Conservation (phyloP, 495 filamentous ascomycete species). For the Saxispiralis lemnorum region DNA sequence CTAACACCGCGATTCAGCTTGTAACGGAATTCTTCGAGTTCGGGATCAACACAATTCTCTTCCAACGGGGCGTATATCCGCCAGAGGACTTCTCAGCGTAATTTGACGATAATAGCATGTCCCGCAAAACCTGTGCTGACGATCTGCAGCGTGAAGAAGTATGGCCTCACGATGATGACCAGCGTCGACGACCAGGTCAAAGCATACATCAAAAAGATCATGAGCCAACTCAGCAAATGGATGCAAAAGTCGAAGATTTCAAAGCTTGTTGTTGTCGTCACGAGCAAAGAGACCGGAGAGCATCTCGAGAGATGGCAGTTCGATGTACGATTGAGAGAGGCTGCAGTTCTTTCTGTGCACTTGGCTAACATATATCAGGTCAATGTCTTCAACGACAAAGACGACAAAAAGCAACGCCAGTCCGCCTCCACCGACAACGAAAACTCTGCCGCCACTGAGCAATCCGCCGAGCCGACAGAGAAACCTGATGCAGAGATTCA, state of each 20-base stretch:
- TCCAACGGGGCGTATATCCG: conserved; percentile 92
- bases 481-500: conserved; percentile 92
- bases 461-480: conserved; percentile 28
- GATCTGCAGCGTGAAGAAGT: conserved; percentile 68
- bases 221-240: conserved; percentile 89
- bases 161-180: conserved; percentile 97
- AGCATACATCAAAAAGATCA: conserved; percentile 97
- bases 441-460: conserved; percentile 29
- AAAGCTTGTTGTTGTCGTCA: conserved; percentile 90
- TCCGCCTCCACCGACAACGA: conserved; percentile 45
- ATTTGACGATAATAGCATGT: conserved; percentile 1
- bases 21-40: conserved; percentile 97
- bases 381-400: conserved; percentile 9
- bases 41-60: conserved; percentile 91
- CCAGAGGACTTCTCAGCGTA: conserved; percentile 93
- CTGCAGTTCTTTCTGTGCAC: neutral
- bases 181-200: conserved; percentile 94
- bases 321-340: conserved; percentile 40
- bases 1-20: conserved; percentile 34
- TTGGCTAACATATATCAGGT: neutral
- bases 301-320: conserved; percentile 96
- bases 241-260: conserved; percentile 91
- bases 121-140: conserved; percentile 4
- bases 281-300: conserved; percentile 88
- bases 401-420: conserved; percentile 28